Conservation (phyloP, 768 basidiomycete genomes). For the Cytidiella melzeri region DNA sequence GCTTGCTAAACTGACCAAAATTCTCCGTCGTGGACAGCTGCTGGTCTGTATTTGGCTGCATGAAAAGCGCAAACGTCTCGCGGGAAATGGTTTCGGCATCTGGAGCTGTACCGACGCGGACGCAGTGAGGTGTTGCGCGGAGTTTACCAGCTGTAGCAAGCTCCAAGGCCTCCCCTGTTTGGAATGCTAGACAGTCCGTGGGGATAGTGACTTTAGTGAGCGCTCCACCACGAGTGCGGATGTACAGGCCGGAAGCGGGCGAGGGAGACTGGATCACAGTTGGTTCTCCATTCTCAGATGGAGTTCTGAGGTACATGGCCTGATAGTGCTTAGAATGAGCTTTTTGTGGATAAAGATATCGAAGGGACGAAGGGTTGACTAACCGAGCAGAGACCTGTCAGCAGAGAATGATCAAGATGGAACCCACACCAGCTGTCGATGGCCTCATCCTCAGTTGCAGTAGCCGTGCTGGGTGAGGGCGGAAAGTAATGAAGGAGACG, state of each 20-base stretch:
- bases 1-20: conserved; percentile 88
- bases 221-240: conserved; percentile 75
- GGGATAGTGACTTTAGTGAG: conserved; percentile 86
- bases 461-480: conserved; percentile 36
- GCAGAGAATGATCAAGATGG: conserved; percentile 84
- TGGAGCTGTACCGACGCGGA: conserved; percentile 57
- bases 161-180: conserved; percentile 94
- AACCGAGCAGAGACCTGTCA: conserved; percentile 92
- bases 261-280: conserved; percentile 60
- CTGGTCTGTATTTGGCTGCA: conserved; percentile 84
- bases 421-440: conserved; percentile 94
- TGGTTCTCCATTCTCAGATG: conserved; percentile 32
- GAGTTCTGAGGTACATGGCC: conserved; percentile 78
- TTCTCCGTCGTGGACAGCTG: conserved; percentile 63
- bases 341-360: too few relatives aligned
- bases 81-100: conserved; percentile 52
- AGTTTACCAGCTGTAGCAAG: conserved; percentile 77
- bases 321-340: conserved; percentile 22
- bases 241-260: conserved; percentile 80
- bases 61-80: conserved; percentile 86
- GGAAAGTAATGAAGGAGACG: conserved; percentile 97
- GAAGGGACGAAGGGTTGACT: conserved; percentile 17
- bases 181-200: conserved; percentile 81
- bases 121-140: conserved; percentile 92
- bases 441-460: conserved; percentile 47